phyloP scores from a whole-genome alignment of 2,329 filamentous ascomycete genomes.

The Ophiostoma himal-ulmi region DNA sequence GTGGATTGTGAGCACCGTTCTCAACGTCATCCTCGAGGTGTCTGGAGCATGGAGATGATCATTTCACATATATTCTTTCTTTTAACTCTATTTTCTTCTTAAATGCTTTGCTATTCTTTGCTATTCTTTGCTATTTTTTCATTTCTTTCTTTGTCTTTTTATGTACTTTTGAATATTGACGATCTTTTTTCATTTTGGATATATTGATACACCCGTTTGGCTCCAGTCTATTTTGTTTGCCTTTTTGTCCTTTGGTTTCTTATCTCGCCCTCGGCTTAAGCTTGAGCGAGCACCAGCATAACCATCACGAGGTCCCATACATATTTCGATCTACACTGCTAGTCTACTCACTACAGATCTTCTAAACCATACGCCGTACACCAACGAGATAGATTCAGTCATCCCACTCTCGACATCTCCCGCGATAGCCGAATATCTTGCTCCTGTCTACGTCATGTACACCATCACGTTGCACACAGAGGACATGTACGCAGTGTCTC shows the following conservation, averaged over 20 bases:
- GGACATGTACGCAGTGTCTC: conserved; percentile 2
- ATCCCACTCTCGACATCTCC: not conserved
- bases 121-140: not conserved
- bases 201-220: not conserved
- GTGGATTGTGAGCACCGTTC: conserved; percentile 73
- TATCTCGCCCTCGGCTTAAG: not conserved
- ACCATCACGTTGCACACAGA: not conserved
- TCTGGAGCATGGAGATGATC: conserved; percentile 43
- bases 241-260: not conserved
- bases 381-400: not conserved
- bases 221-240: not conserved
- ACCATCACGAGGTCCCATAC: not conserved
- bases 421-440: not conserved
- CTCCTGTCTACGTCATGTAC: not conserved
- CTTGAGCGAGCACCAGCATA: not conserved
- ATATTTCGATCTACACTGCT: not conserved
- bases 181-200: not conserved
- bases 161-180: not conserved
- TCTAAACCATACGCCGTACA: not conserved
- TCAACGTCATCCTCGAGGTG: conserved; percentile 77
- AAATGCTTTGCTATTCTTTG: not conserved
- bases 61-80: not conserved
- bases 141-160: not conserved
- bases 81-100: no score
- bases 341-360: not conserved